Evolutionary conservation across 2,329 filamentous ascomycete species (phyloP), one percentile per base, ranked within the genome.

Genomic region (Claviceps paspali): DNA sequence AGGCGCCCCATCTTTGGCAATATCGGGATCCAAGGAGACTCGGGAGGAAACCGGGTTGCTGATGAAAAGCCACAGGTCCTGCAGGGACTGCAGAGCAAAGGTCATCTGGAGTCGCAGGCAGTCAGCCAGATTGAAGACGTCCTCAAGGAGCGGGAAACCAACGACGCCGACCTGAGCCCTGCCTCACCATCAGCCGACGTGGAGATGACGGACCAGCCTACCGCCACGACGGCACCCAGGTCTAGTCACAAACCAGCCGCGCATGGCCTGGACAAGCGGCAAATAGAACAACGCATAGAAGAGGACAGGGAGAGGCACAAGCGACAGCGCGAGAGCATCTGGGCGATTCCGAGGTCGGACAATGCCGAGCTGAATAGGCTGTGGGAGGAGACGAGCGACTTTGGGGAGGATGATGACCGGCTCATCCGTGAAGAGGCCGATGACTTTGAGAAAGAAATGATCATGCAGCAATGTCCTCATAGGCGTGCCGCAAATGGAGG

Each of bases 241-340:
- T 49, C 52, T 12, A 48, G 49, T 9, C 57, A 48, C 41, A 52
- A 49, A 41, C 50, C 45, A 32, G 53, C 44, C 40, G 50, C 54
- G 5, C 57, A 61, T 21, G 56, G 62, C 12, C 56, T 91, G 36
- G 84, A 95, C 51, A 91, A 88, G 60, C 73, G 81, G 39, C 83
- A 94, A 60, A 82, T 95, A 37, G 87, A 96, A 61, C 87, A 96
- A 63, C 70, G 91, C 29, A 94, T 98, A 44, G 92, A 98, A 49
- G 92, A 98, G 60, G 91, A 98, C 57, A 69, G 91, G 3, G 91
- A 98, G 57, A 68, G 91, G 30, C 92, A 98, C 58, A 98, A 98
- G 66, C 67, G 88, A 30, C 65, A 88, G 50, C 67, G 91, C 17
- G 91, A 98, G 61, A 86, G 79, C 49, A 92, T 94, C 44, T 98